phyloP scores from a whole-genome alignment of 2,329 filamentous ascomycete species.

The Myriosclerotinia duriaeana region DNA sequence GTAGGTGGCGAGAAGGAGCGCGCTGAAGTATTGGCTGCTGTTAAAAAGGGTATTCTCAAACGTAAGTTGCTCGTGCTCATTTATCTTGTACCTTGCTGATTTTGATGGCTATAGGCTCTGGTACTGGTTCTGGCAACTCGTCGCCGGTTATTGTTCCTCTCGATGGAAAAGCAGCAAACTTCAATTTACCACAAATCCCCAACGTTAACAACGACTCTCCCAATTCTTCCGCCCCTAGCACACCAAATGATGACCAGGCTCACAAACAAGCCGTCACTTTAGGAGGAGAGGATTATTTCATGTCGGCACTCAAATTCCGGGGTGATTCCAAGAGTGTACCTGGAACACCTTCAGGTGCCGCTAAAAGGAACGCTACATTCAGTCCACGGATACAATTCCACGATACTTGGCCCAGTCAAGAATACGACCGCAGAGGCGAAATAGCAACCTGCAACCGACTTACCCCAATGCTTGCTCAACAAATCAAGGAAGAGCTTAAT shows the following conservation, averaged over 20 bases:
- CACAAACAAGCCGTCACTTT: conserved; percentile 71
- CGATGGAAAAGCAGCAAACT: conserved; percentile 54
- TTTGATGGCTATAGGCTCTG: conserved; percentile 33
- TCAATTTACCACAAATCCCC: conserved; percentile 61
- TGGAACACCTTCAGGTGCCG: conserved; percentile 66
- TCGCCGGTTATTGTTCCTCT: conserved; percentile 65
- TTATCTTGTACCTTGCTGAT: conserved; percentile 37
- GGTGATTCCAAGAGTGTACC: conserved; percentile 79
- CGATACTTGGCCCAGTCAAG: conserved; percentile 92
- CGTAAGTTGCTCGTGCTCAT: conserved; percentile 53
- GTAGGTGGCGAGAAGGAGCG: conserved; percentile 86
- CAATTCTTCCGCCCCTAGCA: conserved; percentile 81
- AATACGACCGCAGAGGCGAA: conserved; percentile 94
- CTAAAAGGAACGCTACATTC: conserved; percentile 68
- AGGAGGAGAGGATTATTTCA: conserved; percentile 82
- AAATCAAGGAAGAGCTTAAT: conserved; percentile 99
- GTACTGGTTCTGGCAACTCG: conserved; percentile 59
- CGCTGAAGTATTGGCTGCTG: conserved; percentile 85
- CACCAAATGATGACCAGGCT: conserved; percentile 74
- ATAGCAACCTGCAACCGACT: conserved; percentile 97
- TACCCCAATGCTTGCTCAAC: conserved; percentile 94
- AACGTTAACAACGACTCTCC: conserved; percentile 70
- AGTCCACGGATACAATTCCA: conserved; percentile 92
- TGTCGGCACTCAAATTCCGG: conserved; percentile 69
- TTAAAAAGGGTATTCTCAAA: conserved; percentile 95